phyloP scores from a whole-genome alignment of 2,329 filamentous ascomycete species.

The Colletotrichum limetticola region DNA sequence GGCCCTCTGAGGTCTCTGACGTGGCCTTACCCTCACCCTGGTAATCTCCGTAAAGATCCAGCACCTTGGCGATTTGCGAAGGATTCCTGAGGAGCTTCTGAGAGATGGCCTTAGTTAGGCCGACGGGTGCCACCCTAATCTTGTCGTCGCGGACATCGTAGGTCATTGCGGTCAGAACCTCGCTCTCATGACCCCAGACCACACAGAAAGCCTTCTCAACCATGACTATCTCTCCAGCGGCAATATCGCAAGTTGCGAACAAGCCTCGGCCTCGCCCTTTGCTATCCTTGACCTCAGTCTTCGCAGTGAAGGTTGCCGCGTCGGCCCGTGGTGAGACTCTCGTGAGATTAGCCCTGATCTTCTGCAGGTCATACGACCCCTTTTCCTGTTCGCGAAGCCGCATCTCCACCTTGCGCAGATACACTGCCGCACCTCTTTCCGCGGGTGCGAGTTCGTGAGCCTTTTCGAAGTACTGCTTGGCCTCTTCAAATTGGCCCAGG shows the following conservation, averaged over 20 bases:
- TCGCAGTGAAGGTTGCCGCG: conserved; percentile 40
- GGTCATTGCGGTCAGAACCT: conserved; percentile 43
- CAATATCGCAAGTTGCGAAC: conserved; percentile 46
- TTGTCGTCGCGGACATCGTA: conserved; percentile 44
- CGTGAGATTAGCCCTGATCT: conserved; percentile 38
- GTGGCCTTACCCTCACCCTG: conserved; percentile 34
- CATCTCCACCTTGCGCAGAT: conserved; percentile 36
- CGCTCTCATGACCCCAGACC: conserved; percentile 44
- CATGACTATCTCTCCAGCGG: conserved; percentile 47
- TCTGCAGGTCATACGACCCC: conserved; percentile 39
- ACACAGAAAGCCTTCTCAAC: conserved; percentile 49
- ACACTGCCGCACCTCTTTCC: conserved; percentile 34
- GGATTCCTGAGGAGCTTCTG: conserved; percentile 43
- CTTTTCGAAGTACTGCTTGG: conserved; percentile 39
- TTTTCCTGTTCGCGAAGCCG: conserved; percentile 41
- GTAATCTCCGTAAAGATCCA: conserved; percentile 43
- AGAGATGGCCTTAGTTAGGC: conserved; percentile 43
- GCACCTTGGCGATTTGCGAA: conserved; percentile 36
- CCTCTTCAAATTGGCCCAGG: conserved; percentile 40
- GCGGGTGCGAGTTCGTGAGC: conserved; percentile 40
- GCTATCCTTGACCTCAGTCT: conserved; percentile 42
- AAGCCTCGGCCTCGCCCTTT: conserved; percentile 47
- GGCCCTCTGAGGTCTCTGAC: conserved; percentile 37
- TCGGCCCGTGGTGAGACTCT: conserved; percentile 44
- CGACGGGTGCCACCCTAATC: conserved; percentile 44